Conservation (phyloP, 805 yeast genomes). For the Candida ovalis region DNA sequence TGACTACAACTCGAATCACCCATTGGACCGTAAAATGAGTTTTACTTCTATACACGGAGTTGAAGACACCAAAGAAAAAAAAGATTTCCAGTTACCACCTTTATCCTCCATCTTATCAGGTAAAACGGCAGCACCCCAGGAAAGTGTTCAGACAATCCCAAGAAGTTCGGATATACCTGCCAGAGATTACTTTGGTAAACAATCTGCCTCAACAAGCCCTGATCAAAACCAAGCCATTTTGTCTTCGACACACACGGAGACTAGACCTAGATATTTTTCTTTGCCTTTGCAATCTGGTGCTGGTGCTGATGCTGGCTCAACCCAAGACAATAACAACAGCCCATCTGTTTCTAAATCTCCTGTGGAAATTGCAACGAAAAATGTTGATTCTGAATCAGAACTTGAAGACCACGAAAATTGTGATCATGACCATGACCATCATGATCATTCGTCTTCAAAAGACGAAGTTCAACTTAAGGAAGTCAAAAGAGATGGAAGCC, state of each 20-base stretch:
- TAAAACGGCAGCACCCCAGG: background rate
- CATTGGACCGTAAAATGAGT: conserved; percentile 1
- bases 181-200: background rate
- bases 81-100: conserved; percentile 19
- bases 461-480: background rate
- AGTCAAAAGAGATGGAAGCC: background rate
- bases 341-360: background rate
- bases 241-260: background rate
- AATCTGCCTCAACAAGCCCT: background rate
- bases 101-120: conserved; percentile 14
- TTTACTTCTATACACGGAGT: conserved; percentile 1
- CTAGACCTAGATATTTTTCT: conserved; percentile 7
- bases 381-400: background rate
- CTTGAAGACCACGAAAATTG: background rate
- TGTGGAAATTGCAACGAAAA: background rate
- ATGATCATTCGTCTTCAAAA: background rate
- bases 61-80: conserved; percentile 5
- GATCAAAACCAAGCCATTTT: background rate
- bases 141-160: background rate
- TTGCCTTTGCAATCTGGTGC: background rate
- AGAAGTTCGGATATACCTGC: background rate
- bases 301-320: background rate
- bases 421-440: background rate
- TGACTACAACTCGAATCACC: conserved; percentile 1
- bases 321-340: background rate